A percentile compares a stretch with the other conserved stretches of the same genome.
These are phyloP conservation scores for Trichophaea hybrida DNA, from an alignment of 2,329 filamentous ascomycete genomes.

Conservation along the genomic window DNA sequence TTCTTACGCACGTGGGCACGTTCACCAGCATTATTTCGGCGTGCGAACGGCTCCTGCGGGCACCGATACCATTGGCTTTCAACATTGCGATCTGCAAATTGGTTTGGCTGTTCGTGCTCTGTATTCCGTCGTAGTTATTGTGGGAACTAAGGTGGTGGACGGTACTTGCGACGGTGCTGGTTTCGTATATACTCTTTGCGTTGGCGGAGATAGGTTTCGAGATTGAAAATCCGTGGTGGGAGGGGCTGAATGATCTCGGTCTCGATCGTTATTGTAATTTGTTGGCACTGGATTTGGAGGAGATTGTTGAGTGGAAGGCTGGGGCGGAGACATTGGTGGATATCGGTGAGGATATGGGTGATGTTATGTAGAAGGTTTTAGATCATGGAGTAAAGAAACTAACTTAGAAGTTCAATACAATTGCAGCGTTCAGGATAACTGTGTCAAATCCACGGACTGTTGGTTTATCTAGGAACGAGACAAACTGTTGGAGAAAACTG, in stretches of 20 bases:
- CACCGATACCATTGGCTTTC: conserved; percentile 25
- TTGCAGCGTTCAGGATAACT: too few species aligned
- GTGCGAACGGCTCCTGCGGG: conserved; percentile 26
- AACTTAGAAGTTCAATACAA: too few species aligned
- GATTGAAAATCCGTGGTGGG: conserved; percentile 26
- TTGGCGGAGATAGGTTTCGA: conserved; percentile 24
- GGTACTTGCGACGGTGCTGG: conserved; percentile 23
- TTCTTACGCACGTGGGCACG: conserved; percentile 24
- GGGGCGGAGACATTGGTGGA: too few species aligned
- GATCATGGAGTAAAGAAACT: too few species aligned
- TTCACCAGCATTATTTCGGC: conserved; percentile 23
- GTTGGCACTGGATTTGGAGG: conserved; percentile 22
- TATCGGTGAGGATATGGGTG: too few species aligned
- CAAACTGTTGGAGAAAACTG: too few species aligned
- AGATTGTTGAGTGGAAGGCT: conserved; percentile 7
- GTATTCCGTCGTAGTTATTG: conserved; percentile 24
- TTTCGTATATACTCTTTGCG: conserved; percentile 24
- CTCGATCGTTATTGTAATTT: conserved; percentile 24
- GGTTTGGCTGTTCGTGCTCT: conserved; percentile 25
- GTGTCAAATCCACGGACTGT: too few species aligned
- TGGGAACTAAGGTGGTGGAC: conserved; percentile 23
- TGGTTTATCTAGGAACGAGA: too few species aligned
- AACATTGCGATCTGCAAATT: conserved; percentile 26
- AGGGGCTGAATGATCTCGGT: conserved; percentile 25
- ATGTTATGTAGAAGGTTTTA: too few species aligned